Evolutionary conservation across 2,329 filamentous ascomycete species (phyloP).

Genomic region (Amauroascus niger): DNA sequence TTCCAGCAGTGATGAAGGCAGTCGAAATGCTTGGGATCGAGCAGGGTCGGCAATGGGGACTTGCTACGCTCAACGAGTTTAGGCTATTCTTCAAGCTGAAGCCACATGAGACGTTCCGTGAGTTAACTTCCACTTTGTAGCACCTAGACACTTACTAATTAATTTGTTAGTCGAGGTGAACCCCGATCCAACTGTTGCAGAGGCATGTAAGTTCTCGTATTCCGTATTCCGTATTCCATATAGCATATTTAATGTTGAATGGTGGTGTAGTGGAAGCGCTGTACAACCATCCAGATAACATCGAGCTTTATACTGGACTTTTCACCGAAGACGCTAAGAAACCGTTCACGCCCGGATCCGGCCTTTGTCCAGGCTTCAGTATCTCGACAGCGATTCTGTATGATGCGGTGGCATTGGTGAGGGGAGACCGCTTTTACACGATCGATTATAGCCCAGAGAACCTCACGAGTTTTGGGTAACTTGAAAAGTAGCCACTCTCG

Average conservation of each 20-base stretch:
- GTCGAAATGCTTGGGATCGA: constrained; percentile 72
- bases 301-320: constrained; percentile 61
- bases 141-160: background rate
- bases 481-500: background rate
- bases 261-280: constrained; percentile 43
- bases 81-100: constrained; percentile 53
- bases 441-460: constrained; percentile 23
- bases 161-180: constrained; percentile 46
- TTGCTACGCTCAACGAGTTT: constrained; percentile 44
- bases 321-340: constrained; percentile 39
- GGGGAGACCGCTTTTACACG: constrained; percentile 35
- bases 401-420: constrained; percentile 37
- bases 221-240: no score
- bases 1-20: constrained; percentile 60
- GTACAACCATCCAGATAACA: constrained; percentile 56
- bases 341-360: constrained; percentile 28
- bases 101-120: constrained; percentile 45
- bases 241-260: constrained; percentile 24
- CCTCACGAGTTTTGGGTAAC: constrained; percentile 26
- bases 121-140: background rate
- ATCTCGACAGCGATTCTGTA: constrained; percentile 33
- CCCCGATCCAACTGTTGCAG: constrained; percentile 45
- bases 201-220: constrained; percentile 24
- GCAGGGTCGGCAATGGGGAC: constrained; percentile 59
- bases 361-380: constrained; percentile 31